phyloP scores from a whole-genome alignment of 2,329 filamentous ascomycete species.

The Diaporthe sp. region DNA sequence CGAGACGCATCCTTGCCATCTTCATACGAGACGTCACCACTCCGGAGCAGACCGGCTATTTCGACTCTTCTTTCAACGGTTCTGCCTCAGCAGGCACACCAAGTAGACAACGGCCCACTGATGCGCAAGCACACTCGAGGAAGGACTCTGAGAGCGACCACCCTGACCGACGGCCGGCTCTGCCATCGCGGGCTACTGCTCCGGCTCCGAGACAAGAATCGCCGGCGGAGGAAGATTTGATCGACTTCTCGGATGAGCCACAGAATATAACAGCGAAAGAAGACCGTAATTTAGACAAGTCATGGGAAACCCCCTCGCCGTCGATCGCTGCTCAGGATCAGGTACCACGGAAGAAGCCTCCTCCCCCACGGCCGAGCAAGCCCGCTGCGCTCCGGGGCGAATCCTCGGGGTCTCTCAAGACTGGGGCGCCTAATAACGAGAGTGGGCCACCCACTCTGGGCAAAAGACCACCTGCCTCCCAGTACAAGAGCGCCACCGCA shows the following conservation, averaged over 20 bases:
- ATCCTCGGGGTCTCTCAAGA: constrained; percentile 44
- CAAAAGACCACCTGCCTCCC: constrained; percentile 44
- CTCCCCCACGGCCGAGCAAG: constrained; percentile 67
- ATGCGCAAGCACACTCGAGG: constrained; percentile 30
- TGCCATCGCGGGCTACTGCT: constrained; percentile 46
- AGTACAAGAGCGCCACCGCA: constrained; percentile 39
- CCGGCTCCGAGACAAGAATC: constrained; percentile 43
- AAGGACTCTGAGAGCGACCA: constrained; percentile 38
- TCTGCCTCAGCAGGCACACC: constrained; percentile 40
- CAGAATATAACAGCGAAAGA: constrained; percentile 49
- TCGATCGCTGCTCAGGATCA: constrained; percentile 30
- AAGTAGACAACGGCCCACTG: constrained; percentile 22
- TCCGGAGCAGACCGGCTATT: constrained; percentile 77
- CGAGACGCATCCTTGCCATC: constrained; percentile 83
- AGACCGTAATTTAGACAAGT: constrained; percentile 45
- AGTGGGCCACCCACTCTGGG: constrained; percentile 47
- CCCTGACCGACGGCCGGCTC: constrained; percentile 41
- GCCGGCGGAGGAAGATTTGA: constrained; percentile 66
- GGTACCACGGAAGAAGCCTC: constrained; percentile 46
- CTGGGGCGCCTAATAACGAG: constrained; percentile 39
- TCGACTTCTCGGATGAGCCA: constrained; percentile 69
- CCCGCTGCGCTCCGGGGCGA: constrained; percentile 63
- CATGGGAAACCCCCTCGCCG: constrained; percentile 21
- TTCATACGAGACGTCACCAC: constrained; percentile 98
- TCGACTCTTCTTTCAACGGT: constrained; percentile 68